Conservation (phyloP, 495 filamentous ascomycete species). For the Neohortaea acidophila region DNA sequence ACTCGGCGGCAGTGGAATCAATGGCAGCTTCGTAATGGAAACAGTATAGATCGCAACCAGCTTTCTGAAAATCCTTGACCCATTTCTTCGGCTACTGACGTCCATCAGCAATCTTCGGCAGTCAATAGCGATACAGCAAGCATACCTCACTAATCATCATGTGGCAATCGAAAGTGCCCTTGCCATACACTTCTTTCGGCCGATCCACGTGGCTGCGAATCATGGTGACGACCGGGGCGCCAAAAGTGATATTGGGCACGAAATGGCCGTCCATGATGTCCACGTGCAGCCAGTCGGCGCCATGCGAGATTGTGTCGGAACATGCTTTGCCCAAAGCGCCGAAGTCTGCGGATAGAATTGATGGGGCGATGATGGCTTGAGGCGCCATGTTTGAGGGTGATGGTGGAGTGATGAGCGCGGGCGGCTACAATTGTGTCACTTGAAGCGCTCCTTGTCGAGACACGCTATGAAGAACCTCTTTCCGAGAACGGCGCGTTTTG, state of each 20-base stretch:
- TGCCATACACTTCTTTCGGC: constrained; percentile 41
- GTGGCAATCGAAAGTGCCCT: constrained; percentile 95
- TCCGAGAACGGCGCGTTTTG: too few relatives aligned
- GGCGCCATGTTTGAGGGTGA: constrained; percentile 56
- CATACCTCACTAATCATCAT: constrained; percentile 95
- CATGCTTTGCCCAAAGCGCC: constrained; percentile 73
- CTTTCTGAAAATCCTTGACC: constrained; percentile 84
- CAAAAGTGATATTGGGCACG: constrained; percentile 91
- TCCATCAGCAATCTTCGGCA: constrained; percentile 5
- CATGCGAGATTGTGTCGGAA: constrained; percentile 59
- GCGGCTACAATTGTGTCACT: too few relatives aligned
- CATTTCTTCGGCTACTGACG: constrained; percentile 78
- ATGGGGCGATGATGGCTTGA: constrained; percentile 85
- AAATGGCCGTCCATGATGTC: constrained; percentile 87
- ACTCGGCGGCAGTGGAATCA: constrained; percentile 64
- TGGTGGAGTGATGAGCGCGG: too few relatives aligned
- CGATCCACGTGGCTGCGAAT: constrained; percentile 70
- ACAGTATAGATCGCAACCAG: constrained; percentile 94
- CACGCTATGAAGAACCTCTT: too few relatives aligned
- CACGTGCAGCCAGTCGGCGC: constrained; percentile 74
- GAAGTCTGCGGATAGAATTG: constrained; percentile 94
- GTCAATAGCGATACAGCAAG: not conserved
- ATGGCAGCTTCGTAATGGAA: constrained; percentile 99
- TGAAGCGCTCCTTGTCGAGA: too few relatives aligned
- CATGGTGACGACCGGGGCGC: constrained; percentile 83